Conservation (phyloP, 768 basidiomycete genomes). For the Lyophyllum shimeji region DNA sequence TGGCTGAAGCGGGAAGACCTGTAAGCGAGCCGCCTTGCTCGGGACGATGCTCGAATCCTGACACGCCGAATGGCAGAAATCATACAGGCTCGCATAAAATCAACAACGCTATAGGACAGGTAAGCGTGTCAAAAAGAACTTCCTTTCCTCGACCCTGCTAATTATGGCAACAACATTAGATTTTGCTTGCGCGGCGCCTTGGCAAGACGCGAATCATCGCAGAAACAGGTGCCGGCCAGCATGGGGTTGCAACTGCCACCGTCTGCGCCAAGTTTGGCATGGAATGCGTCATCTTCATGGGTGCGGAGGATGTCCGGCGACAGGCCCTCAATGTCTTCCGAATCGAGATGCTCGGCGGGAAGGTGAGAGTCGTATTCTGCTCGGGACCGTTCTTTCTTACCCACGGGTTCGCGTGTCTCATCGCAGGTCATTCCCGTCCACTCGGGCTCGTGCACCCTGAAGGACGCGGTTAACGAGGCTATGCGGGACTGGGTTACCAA, state of each 20-base stretch:
- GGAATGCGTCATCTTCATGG: conserved; percentile 98
- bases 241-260: conserved; percentile 98
- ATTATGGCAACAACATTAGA: conserved; percentile 42
- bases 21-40: conserved; percentile 38
- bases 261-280: conserved; percentile 96
- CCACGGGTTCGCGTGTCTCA: neutral
- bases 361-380: conserved; percentile 40
- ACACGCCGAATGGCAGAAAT: conserved; percentile 52
- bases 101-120: conserved; percentile 98
- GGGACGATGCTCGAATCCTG: conserved; percentile 4
- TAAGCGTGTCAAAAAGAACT: conserved; percentile 24
- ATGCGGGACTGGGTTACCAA: conserved; percentile 99
- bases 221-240: conserved; percentile 98
- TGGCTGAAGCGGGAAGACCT: conserved; percentile 98
- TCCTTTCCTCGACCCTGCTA: neutral
- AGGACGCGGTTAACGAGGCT: conserved; percentile 98
- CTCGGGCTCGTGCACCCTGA: conserved; percentile 92
- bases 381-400: neutral
- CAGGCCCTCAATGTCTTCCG: conserved; percentile 98
- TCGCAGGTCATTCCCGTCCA: conserved; percentile 86
- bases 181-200: conserved; percentile 88
- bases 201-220: conserved; percentile 98
- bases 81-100: conserved; percentile 99
- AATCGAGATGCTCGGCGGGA: conserved; percentile 95
- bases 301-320: conserved; percentile 92